Percentiles rank a stretch among this genome's conserved stretches.
phyloP scores from a whole-genome alignment of 1,284 basidiomycete species.

The Pseudozyma thailandica region DNA sequence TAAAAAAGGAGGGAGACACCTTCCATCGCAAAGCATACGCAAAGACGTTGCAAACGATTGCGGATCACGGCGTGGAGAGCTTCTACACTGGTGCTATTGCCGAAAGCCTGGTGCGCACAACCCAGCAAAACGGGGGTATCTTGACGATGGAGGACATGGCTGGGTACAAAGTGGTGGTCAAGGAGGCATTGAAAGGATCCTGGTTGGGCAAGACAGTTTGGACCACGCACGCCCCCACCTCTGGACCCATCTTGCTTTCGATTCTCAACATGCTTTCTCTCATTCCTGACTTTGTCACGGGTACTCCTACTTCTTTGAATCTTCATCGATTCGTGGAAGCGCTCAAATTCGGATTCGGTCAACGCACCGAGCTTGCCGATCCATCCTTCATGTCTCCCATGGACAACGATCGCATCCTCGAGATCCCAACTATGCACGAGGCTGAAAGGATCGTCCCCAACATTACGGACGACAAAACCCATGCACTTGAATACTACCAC shows the following conservation, averaged over 20 bases:
- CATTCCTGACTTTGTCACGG: conserved; percentile 37
- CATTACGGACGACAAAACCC: conserved; percentile 64
- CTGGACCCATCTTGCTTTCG: conserved; percentile 64
- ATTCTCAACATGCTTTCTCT: conserved; percentile 62
- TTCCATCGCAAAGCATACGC: conserved; percentile 55
- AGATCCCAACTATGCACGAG: conserved; percentile 50
- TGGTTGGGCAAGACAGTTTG: conserved; percentile 85
- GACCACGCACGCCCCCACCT: conserved; percentile 74
- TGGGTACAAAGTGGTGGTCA: conserved; percentile 76
- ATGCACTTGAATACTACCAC: conserved; percentile 66
- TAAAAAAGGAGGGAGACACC: conserved; percentile 69
- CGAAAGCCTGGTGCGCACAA: conserved; percentile 77
- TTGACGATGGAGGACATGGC: conserved; percentile 78
- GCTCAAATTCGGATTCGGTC: conserved; percentile 68
- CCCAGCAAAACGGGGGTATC: conserved; percentile 77
- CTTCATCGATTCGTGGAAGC: conserved; percentile 69
- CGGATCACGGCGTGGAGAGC: conserved; percentile 51
- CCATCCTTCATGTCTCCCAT: conserved; percentile 68
- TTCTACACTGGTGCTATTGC: conserved; percentile 78
- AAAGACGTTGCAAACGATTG: conserved; percentile 53
- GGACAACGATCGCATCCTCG: conserved; percentile 11
- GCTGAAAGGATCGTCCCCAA: conserved; percentile 57
- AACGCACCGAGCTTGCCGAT: conserved; percentile 69
- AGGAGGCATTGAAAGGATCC: conserved; percentile 78
- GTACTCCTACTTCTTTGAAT: conserved; percentile 45